Conservation (phyloP, 2,329 filamentous ascomycete genomes). For the Neodidymelliopsis sp. region DNA sequence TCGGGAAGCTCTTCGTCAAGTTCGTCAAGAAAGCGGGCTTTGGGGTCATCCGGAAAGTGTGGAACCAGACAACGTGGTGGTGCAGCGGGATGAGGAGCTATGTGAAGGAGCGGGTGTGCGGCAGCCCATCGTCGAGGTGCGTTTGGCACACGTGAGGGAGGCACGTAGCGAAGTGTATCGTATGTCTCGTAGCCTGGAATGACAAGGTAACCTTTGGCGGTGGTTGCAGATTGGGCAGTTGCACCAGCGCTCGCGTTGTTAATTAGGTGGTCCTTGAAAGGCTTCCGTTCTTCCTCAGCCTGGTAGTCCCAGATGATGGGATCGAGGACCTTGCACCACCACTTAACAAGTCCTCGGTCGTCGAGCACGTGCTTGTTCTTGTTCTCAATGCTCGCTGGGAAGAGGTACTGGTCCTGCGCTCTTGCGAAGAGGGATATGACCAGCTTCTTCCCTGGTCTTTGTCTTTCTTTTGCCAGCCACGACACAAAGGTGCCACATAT, state of each 20-base stretch:
- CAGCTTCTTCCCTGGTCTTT: slow-evolving; percentile 70
- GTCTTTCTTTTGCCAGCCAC: slow-evolving; percentile 73
- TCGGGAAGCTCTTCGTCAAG: slow-evolving; percentile 82
- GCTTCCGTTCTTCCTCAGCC: slow-evolving; percentile 51
- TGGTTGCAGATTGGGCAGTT: slow-evolving; percentile 35
- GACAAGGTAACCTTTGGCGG: slow-evolving; percentile 79
- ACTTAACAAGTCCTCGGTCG: slow-evolving; percentile 87
- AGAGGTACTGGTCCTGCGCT: slow-evolving; percentile 92
- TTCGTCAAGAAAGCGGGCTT: slow-evolving; percentile 86
- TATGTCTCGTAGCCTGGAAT: slow-evolving; percentile 86
- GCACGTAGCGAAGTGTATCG: slow-evolving; percentile 82
- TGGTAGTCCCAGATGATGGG: slow-evolving; percentile 68
- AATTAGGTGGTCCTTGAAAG: slow-evolving; percentile 38
- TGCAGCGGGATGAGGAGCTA: slow-evolving; percentile 72
- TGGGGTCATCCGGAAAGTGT: slow-evolving; percentile 93
- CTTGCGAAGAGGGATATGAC: slow-evolving; percentile 91
- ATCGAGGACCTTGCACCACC: slow-evolving; percentile 93
- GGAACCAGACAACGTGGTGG: slow-evolving; percentile 87
- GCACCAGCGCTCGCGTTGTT: slow-evolving; percentile 37
- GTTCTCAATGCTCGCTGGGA: slow-evolving; percentile 89
- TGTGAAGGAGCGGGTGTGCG: slow-evolving; percentile 76
- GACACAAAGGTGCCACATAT: slow-evolving; percentile 78
- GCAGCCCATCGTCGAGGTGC: slow-evolving; percentile 58
- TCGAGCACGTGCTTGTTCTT: slow-evolving; percentile 87
- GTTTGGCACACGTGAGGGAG: slow-evolving; percentile 56